These are phyloP conservation scores for Colletotrichum phormii DNA, from an alignment of 2,329 filamentous ascomycete species.

Conservation along the genomic window DNA sequence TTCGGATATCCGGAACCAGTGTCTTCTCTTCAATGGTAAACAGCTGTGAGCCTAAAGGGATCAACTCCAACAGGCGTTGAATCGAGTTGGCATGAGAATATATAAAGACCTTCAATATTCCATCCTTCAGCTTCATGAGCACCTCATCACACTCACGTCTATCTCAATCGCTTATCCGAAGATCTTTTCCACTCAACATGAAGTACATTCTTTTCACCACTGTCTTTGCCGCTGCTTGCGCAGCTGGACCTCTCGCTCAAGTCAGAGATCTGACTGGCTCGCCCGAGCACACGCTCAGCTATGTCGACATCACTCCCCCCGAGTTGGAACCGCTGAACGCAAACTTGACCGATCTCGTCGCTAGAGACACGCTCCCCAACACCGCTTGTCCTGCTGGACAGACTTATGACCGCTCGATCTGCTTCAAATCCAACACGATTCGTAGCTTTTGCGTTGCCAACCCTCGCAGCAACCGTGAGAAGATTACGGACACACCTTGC, in stretches of 20 bases:
- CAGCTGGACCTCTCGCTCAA: not conserved
- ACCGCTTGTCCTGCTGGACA: not conserved
- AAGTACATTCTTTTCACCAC: not conserved
- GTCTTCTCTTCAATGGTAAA: too few relatives aligned
- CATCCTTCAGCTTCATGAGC: too few relatives aligned
- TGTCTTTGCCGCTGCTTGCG: not conserved
- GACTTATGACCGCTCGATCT: slow-evolving; percentile 1
- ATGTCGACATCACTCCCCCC: not conserved
- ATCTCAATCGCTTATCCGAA: not conserved
- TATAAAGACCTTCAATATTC: too few relatives aligned
- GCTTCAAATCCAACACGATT: not conserved
- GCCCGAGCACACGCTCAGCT: not conserved
- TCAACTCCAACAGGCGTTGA: too few relatives aligned
- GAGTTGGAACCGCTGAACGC: not conserved
- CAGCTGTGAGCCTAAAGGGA: too few relatives aligned
- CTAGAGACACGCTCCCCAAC: not conserved
- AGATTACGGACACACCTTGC: not conserved
- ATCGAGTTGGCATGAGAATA: too few relatives aligned
- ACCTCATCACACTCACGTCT: not conserved
- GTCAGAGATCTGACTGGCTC: not conserved
- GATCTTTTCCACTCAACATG: not conserved
- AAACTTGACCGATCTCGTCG: not conserved
- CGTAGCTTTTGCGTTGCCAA: not conserved
- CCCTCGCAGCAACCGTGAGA: not conserved
- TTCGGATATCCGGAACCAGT: too few relatives aligned